Evolutionary conservation across 2,329 filamentous ascomycete genomes (phyloP).

Genomic region (Penicillium sp.): DNA sequence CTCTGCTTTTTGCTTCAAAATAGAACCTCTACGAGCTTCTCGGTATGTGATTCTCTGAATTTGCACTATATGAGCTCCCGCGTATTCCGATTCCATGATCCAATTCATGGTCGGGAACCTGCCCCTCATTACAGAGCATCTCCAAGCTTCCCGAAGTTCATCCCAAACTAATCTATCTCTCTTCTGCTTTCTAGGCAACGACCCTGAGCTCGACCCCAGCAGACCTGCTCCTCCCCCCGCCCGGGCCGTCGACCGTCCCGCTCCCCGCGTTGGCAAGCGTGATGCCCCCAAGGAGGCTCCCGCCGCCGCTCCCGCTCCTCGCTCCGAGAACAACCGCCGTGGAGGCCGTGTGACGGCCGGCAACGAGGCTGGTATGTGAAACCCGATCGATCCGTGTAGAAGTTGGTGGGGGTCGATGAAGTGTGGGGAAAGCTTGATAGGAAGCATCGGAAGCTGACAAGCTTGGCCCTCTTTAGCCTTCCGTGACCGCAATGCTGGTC

Average conservation of each 20-base stretch:
- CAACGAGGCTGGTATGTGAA: slow-evolving; percentile 81
- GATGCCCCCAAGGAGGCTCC: slow-evolving; percentile 72
- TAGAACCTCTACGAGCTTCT: slow-evolving; percentile 98
- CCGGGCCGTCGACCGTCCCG: slow-evolving; percentile 85
- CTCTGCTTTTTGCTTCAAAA: slow-evolving; percentile 21
- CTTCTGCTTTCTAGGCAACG: slow-evolving; percentile 57
- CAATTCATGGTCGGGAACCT: background rate
- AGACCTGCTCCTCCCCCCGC: slow-evolving; percentile 74
- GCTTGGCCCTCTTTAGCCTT: slow-evolving; percentile 61
- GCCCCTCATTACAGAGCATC: background rate
- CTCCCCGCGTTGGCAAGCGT: slow-evolving; percentile 78
- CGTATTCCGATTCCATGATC: background rate
- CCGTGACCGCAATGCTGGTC: slow-evolving; percentile 82
- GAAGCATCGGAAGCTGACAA: slow-evolving; percentile 6
- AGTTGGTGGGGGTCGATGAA: background rate
- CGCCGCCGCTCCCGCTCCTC: slow-evolving; percentile 52
- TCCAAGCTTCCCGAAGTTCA: background rate
- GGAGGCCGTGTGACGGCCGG: slow-evolving; percentile 59
- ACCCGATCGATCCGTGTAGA: background rate
- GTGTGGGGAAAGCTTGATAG: slow-evolving; percentile 3
- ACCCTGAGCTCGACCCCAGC: slow-evolving; percentile 71
- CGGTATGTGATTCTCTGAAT: slow-evolving; percentile 61
- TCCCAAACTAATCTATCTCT: slow-evolving; percentile 29
- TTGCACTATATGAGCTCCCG: background rate
- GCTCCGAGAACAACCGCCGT: slow-evolving; percentile 44